Base-by-base conservation (phyloP, 495 filamentous ascomycete genomes). In the Penicillium simplicissimum region DNA sequence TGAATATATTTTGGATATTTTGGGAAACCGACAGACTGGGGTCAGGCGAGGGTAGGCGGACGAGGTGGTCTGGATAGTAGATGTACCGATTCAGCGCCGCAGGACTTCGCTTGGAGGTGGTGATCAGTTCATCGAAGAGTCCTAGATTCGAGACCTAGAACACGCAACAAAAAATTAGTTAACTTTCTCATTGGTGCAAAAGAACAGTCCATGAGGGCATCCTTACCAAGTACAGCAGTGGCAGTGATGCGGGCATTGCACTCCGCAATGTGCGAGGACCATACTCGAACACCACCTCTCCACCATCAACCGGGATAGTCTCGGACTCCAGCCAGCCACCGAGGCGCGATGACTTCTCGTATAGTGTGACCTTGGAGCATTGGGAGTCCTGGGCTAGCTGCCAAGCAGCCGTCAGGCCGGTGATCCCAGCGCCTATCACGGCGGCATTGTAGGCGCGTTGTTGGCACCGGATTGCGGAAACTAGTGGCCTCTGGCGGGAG, bases 1-100 rank as follows among this genome's bases (percentile, higher is more conserved):
- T 49, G 9, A 67, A 65, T 0, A 35, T 64, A 28, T 33, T 67
- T 9, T 38, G 66, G 23, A 68, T 67, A 34, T 71, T 79, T 10
- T 62, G 64, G 34, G 71, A 43, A 2, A 72, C 0, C 10, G 70
- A 60, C 2, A 56, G 52, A 10, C 70, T 64, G 25, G 66, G 61
- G 10, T 75, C 62, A 3, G 76, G 76, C 5, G 74, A 72, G 15
- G 90, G 92, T 62, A 94, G 64, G 40, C 82, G 80, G 45, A 95
- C 91, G 31, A 99, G 83, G 66, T 87, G 91, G 69, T 97, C 90
- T 4, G 93, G 92, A 66, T 96, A 97, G 81, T 96, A 98, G 52
- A 98, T 82, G 71, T 83, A 98, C n/a, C 91, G 88, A 62, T 88
- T 88, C 55, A 69, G 68, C 13, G 85, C 79, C 7, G 81, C 82